Evolutionary conservation across 148 eudicot species (phyloP), one percentile per base, ranked within the genome.

Genomic region (Tetragonia tetragonoides): DNA sequence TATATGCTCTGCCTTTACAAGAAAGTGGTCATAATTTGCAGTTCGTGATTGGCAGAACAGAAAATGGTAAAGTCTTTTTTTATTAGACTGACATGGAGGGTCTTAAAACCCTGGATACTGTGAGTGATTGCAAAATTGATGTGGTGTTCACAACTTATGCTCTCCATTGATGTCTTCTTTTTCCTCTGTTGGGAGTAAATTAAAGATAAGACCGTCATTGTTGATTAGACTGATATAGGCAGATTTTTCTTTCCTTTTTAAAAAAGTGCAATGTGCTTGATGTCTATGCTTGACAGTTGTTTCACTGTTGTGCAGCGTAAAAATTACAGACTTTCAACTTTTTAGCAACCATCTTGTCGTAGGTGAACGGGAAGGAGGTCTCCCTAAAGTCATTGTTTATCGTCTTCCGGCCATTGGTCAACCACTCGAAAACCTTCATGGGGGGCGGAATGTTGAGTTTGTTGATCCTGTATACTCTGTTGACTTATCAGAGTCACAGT

Each of bases 401-500:
- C 73, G 75, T 76, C 96, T 95, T 86, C 99, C 99, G 80, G 87
- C 88, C 66, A 75, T 84, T 78, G 91, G 90, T 73, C 86, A 86
- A 80, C 90, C 94, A 79, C 87, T 91, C 70, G 81, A 81, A 80
- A 85, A 80, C 66, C 96, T 95, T 87, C 77, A 79, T 75, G 86
- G 79, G 74, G 94, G 91, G 40, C 87, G 83, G 47, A 44, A 81
- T 65, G 92, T 95, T 83, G 91, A 89, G 46, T 93, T 95, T 80
- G 72, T 86, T 79, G 99, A 95, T 85, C 94, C 97, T 63, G 84
- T 88, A 76, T 95, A 92, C 76, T 88, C 88, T 42, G 86, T 88
- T 72, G 81, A 84, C 77, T 83, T 80, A 44, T 76, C 80, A 69
- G 90, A 87, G 76, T 95, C 99, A 8, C 83, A 87, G 75, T 92